Evolutionary conservation across 2,329 filamentous ascomycete genomes (phyloP), one percentile per base, ranked within the genome.

Genomic region (Phialophora macrospora): DNA sequence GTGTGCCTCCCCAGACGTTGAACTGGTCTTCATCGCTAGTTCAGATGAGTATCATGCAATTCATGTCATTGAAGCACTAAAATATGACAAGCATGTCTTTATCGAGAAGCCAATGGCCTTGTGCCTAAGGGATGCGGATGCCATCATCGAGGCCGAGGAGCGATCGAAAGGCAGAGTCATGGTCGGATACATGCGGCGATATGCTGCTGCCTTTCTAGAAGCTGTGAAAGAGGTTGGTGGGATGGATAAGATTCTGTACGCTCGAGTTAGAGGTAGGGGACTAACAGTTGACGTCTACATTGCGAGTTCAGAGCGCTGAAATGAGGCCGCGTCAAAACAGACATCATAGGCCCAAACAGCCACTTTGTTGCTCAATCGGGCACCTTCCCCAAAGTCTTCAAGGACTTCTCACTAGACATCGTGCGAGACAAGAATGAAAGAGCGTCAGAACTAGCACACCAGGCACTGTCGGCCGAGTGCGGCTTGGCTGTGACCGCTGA

Each of bases 101-200:
- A 76, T 89, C 3, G 86, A 89, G 72, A 87, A 88, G 64, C 87
- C 87, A 0, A 71, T 86, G 1, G 80, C 84, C 0, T 72, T 88
- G 4, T 83, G 78, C 26, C 74, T 83, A 22, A 77, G 76, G 1
- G 81, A 82, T 55, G 76, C 82, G 0, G 74, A 82, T 28, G 72
- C 75, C 0, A 81, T 89, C 24, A 75, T 83, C 32, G 80, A 77
- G 0, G 85, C 85, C 0, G 83, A 87, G 72, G 73, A 75, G 20
- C 70, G 65, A 0, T 79, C 80, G 0, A 73, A 75, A 1, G 81
- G 79, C 0, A 78, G 74, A 32, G 79, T 87, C 1, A 85, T 89
- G 71, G 84, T 89, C 0, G 86, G 85, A 1, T 87, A 85, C 62
- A 87, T 87, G 80, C 78, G 87, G 22, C 80, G 87, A n/a, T 87